Percentiles rank a stretch among this genome's conserved stretches.
Evolutionary conservation across 2,329 filamentous ascomycete species (phyloP).

Genomic region (Lecanicillium sp.): DNA sequence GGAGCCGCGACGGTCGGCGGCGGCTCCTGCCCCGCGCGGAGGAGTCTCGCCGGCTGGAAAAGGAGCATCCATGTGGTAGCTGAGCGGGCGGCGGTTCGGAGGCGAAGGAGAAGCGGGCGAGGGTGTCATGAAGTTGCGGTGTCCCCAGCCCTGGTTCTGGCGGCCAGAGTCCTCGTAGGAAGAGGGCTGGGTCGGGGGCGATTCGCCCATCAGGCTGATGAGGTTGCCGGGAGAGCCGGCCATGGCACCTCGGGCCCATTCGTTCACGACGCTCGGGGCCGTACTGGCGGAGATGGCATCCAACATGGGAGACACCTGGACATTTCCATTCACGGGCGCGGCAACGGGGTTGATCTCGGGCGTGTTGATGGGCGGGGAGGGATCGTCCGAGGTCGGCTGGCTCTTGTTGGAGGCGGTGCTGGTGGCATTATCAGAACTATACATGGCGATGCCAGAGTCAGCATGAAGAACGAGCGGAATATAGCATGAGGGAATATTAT

Average conservation of each 20-base stretch:
- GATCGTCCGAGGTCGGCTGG: conserved; percentile 35
- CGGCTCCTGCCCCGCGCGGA: conserved; percentile 29
- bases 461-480: background rate
- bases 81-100: conserved; percentile 41
- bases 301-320: conserved; percentile 39
- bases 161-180: conserved; percentile 34
- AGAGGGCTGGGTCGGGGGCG: conserved; percentile 36
- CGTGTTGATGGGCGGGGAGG: conserved; percentile 38
- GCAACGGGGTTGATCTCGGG: conserved; percentile 39
- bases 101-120: conserved; percentile 39
- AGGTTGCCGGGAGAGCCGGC: conserved; percentile 40
- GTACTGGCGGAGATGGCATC: conserved; percentile 44
- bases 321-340: conserved; percentile 37
- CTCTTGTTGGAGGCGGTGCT: conserved; percentile 27
- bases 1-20: conserved; percentile 38
- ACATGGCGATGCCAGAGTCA: conserved; percentile 10
- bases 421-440: conserved; percentile 28
- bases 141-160: conserved; percentile 37
- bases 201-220: conserved; percentile 36
- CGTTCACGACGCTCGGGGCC: conserved; percentile 40
- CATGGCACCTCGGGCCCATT: conserved; percentile 38
- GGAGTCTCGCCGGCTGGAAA: conserved; percentile 37
- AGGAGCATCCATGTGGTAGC: conserved; percentile 47
- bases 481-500: conserved; percentile 3
- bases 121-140: conserved; percentile 39